A percentile compares a stretch with the other conserved stretches of the same genome.
phyloP scores from a whole-genome alignment of 2,329 filamentous ascomycete species.

The Epichloe typhina region DNA sequence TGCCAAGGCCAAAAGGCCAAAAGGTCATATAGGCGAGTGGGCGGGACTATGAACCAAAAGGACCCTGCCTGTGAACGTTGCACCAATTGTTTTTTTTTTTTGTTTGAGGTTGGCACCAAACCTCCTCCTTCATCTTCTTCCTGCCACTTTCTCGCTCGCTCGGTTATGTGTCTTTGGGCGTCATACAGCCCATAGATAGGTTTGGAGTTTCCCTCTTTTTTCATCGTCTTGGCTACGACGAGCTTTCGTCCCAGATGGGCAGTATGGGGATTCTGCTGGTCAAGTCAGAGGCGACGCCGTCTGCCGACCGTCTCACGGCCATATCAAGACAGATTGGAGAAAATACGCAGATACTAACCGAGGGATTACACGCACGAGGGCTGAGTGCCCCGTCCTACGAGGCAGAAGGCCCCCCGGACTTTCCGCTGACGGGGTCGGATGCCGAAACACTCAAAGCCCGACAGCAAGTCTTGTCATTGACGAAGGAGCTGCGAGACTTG shows the following conservation, averaged over 20 bases:
- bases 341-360: slow-evolving; percentile 10
- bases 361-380: slow-evolving; percentile 8
- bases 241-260: background rate
- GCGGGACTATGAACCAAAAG: background rate
- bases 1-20: no score
- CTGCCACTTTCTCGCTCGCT: background rate
- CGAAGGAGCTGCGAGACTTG: slow-evolving; percentile 11
- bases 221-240: no score
- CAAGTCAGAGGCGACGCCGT: background rate
- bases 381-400: slow-evolving; percentile 11
- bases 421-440: slow-evolving; percentile 6
- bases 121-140: background rate
- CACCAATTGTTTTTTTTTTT: background rate
- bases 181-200: background rate
- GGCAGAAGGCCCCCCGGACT: slow-evolving; percentile 9
- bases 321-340: slow-evolving; percentile 9
- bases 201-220: no score
- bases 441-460: slow-evolving; percentile 7
- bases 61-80: background rate
- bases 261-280: slow-evolving; percentile 2
- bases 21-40: background rate
- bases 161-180: background rate
- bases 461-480: slow-evolving; percentile 11
- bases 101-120: background rate
- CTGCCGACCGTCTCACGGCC: slow-evolving; percentile 8